These are phyloP conservation scores for Juncus inflexus DNA, from an alignment of 176 grass and related monocot genomes.

Conservation along the genomic window DNA sequence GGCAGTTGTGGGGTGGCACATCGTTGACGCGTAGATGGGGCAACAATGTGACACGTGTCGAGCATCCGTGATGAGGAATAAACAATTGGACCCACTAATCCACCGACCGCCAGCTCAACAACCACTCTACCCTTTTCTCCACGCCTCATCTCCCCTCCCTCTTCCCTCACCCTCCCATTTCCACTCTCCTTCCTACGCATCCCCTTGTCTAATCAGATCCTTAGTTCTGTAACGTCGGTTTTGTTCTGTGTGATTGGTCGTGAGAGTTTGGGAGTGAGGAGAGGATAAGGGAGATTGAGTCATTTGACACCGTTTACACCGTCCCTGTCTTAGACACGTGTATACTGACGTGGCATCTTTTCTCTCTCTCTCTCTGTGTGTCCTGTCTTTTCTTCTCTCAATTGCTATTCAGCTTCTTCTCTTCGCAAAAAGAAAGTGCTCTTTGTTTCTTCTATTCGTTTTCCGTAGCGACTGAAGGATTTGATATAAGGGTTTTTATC, in stretches of 20 bases:
- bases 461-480: not conserved
- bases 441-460: too few relatives aligned
- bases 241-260: not conserved
- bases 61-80: slow-evolving; percentile 21
- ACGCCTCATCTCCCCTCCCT: not conserved
- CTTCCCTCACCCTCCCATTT: not conserved
- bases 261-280: not conserved
- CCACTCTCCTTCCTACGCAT: not conserved
- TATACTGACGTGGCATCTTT: slow-evolving; percentile 61
- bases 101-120: slow-evolving; percentile 44
- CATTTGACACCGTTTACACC: slow-evolving; percentile 24
- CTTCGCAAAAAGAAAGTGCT: not conserved
- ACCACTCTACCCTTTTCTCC: slow-evolving; percentile 25
- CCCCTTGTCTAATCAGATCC: too few relatives aligned
- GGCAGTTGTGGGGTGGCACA: not conserved
- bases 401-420: not conserved
- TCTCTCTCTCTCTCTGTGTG: slow-evolving; percentile 33
- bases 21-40: slow-evolving; percentile 13
- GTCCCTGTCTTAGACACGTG: slow-evolving; percentile 44
- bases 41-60: slow-evolving; percentile 3
- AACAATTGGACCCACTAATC: slow-evolving; percentile 16
- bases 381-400: not conserved
- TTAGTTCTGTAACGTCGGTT: not conserved
- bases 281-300: too few relatives aligned
- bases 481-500: not conserved